Conservation (phyloP, 2,329 filamentous ascomycete genomes). For the Acrodontium crateriforme region DNA sequence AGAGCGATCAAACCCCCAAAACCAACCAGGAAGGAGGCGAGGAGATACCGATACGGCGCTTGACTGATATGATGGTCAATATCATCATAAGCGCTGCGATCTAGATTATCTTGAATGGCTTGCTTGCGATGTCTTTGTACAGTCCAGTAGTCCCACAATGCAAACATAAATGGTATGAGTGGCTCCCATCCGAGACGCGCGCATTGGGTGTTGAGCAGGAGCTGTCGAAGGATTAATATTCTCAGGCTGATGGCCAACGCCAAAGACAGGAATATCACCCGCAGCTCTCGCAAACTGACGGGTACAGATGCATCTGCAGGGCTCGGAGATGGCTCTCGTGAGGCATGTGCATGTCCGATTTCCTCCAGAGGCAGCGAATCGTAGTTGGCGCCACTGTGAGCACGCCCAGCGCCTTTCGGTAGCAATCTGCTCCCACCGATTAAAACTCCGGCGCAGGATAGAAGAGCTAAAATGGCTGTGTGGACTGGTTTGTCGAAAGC, state of each 20-base stretch:
- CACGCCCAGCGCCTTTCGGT: slow-evolving; percentile 5
- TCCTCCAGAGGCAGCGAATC: slow-evolving; percentile 19
- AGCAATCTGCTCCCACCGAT: slow-evolving; percentile 24
- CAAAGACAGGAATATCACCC: slow-evolving; percentile 15
- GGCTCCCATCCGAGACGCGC: slow-evolving; percentile 16
- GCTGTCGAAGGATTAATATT: slow-evolving; percentile 27
- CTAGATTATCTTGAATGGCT: slow-evolving; percentile 9
- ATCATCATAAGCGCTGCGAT: slow-evolving; percentile 19
- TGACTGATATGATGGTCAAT: slow-evolving; percentile 19
- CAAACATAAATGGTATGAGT: slow-evolving; percentile 17
- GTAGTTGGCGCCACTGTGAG: slow-evolving; percentile 13
- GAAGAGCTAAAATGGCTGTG: slow-evolving; percentile 28
- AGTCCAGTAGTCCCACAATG: slow-evolving; percentile 14
- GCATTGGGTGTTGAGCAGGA: slow-evolving; percentile 32
- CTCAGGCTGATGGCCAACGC: slow-evolving; percentile 20
- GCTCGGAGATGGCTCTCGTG: slow-evolving; percentile 11
- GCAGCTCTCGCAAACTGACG: slow-evolving; percentile 15
- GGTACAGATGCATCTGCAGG: too few species aligned
- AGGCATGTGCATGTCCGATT: slow-evolving; percentile 8
- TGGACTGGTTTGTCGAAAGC: slow-evolving; percentile 33
- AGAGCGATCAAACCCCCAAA: slow-evolving; percentile 26
- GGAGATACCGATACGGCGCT: slow-evolving; percentile 25
- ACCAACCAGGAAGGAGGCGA: slow-evolving; percentile 25
- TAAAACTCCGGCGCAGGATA: slow-evolving; percentile 26
- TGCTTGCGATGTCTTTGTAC: slow-evolving; percentile 7